Evolutionary conservation across 2,329 filamentous ascomycete genomes (phyloP), one percentile per base, ranked within the genome.

Genomic region (Fonsecaea multimorphosa): DNA sequence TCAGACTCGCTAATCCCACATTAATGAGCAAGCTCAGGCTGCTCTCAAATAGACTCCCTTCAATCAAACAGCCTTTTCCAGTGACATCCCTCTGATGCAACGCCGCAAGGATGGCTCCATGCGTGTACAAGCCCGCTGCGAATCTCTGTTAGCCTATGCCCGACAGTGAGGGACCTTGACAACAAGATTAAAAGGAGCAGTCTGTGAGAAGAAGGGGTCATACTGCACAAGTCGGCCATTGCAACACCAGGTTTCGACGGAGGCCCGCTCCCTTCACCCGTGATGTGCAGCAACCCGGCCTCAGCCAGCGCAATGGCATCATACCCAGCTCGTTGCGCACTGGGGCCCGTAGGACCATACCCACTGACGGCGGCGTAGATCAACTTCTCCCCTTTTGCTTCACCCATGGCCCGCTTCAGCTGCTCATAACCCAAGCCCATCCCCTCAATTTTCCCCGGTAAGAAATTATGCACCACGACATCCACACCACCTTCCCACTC

Each of bases 331-430:
- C 66, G 65, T 29, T 63, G 62, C n/a, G 54, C 52, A 63, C 63
- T 68, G 22, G 82, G 82, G 0, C 84, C 84, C 0, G 73, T 61
- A 0, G 80, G 76, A 0, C 84, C 84, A 67, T 84, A 87, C 0
- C 85, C 84, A 1, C 83, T 85, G 16, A 87, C 70, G 52, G 79
- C 85, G 1, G 83, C 85, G 6, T 80, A 76, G 38, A 87, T 77
- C 14, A 87, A 76, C 34, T 83, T 84, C 2, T 77, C 57, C 29
- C 72, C 69, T n/a, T n/a, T n/a, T 1, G 27, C 58, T 5, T 14
- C 19, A 4, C 44, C 44, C 44, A 49, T 24, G 19, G 31, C 27
- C 12, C 2, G n/a, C 1, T 73, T 70, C 0, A 86, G 72, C 0
- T 78, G 75, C 8, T 78, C 75, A 0, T 77, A 73, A 1, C 78